These are phyloP conservation scores for Sutorius australiensis DNA, from an alignment of 768 basidiomycete species.

Conservation along the genomic window DNA sequence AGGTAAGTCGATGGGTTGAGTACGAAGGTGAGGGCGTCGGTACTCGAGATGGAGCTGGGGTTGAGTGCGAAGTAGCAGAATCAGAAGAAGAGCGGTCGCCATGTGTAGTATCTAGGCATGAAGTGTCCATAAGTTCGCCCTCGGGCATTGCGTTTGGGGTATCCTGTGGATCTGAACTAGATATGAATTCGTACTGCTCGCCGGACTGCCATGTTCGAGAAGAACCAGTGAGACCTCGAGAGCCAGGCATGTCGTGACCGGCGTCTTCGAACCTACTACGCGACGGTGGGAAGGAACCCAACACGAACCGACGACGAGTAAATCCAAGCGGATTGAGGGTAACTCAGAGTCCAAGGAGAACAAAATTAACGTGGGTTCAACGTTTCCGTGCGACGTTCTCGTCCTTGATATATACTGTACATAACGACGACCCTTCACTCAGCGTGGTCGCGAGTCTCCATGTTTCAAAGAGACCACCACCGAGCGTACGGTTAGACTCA, in stretches of 20 bases:
- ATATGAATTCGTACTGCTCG: constrained; percentile 45
- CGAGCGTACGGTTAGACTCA: constrained; percentile 1
- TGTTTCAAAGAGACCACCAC: neutral
- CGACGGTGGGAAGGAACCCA: constrained; percentile 9
- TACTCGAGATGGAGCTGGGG: constrained; percentile 62
- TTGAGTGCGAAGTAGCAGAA: constrained; percentile 32
- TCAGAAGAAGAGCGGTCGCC: constrained; percentile 24
- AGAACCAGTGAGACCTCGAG: constrained; percentile 11
- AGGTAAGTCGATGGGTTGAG: constrained; percentile 45
- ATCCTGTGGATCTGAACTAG: constrained; percentile 41
- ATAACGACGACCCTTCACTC: neutral
- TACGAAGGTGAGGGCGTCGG: constrained; percentile 59
- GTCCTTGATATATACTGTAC: neutral
- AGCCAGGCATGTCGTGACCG: constrained; percentile 15
- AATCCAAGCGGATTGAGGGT: neutral
- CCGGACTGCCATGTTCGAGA: constrained; percentile 14
- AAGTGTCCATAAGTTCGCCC: constrained; percentile 8
- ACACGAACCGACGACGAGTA: neutral
- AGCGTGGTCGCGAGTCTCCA: neutral
- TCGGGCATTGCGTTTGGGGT: constrained; percentile 5
- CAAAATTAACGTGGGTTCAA: neutral
- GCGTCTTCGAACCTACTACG: constrained; percentile 5
- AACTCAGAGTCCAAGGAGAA: neutral
- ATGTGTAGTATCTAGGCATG: constrained; percentile 27
- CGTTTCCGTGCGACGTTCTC: neutral